These are phyloP conservation scores for Mycosarcoma mackinlayi DNA, from an alignment of 1,284 basidiomycete species.

Conservation along the genomic window DNA sequence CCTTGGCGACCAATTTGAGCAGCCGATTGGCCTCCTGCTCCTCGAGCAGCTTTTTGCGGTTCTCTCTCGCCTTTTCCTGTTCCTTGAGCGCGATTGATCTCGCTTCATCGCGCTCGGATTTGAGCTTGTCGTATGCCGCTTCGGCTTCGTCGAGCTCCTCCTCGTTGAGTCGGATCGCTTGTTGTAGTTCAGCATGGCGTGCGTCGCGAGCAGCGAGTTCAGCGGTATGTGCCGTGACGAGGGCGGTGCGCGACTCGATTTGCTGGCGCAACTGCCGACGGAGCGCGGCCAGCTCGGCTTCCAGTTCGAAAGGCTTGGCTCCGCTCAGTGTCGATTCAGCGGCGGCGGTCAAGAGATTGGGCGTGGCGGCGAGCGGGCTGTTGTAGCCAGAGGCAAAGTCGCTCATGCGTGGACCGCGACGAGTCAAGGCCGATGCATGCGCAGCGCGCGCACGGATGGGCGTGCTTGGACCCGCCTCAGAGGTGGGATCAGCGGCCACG, in stretches of 20 bases:
- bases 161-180: slow-evolving; percentile 39
- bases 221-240: slow-evolving; percentile 23
- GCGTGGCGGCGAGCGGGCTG: slow-evolving; percentile 13
- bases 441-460: slow-evolving; percentile 16
- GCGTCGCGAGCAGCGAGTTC: slow-evolving; percentile 34
- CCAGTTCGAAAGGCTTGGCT: slow-evolving; percentile 54
- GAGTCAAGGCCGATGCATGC: slow-evolving; percentile 35
- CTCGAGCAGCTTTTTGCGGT: slow-evolving; percentile 24
- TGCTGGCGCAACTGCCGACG: slow-evolving; percentile 44
- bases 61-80: slow-evolving; percentile 43
- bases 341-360: not conserved
- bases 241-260: slow-evolving; percentile 27
- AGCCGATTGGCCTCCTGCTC: slow-evolving; percentile 50
- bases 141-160: slow-evolving; percentile 51
- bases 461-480: slow-evolving; percentile 23
- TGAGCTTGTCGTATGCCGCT: slow-evolving; percentile 39
- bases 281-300: slow-evolving; percentile 54
- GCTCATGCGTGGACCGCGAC: slow-evolving; percentile 59
- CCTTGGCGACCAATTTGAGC: slow-evolving; percentile 44
- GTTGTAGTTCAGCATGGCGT: slow-evolving; percentile 36
- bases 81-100: slow-evolving; percentile 39
- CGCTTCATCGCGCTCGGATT: slow-evolving; percentile 51
- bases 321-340: slow-evolving; percentile 12
- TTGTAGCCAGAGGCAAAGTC: slow-evolving; percentile 32
- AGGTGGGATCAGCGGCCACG: slow-evolving; percentile 35